A percentile compares a stretch with the other conserved stretches of the same genome.
Conservation (phyloP, 441 rosid species). For the Gossypium trilobum region DNA sequence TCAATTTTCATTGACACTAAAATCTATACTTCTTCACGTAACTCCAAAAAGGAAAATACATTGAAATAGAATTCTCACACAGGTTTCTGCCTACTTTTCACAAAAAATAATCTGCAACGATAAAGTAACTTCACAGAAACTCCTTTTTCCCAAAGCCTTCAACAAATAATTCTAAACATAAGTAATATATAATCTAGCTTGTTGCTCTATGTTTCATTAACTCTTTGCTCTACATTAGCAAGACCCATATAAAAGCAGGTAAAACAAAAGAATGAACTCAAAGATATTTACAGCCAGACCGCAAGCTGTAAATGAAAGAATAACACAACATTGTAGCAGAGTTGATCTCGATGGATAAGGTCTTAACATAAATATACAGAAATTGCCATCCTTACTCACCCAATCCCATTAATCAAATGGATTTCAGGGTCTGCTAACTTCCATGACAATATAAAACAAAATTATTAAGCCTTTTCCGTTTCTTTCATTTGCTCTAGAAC, state of each 20-base stretch:
- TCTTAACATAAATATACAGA: not conserved
- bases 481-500: not conserved
- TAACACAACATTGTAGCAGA: not conserved
- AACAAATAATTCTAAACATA: not conserved
- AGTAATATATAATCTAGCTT: not conserved
- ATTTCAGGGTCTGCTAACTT: not conserved
- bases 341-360: not conserved
- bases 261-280: slow-evolving; percentile 4
- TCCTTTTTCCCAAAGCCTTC: not conserved
- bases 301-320: not conserved
- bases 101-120: not conserved
- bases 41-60: not conserved
- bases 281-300: not conserved
- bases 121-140: not conserved
- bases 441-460: not conserved
- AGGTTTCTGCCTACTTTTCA: not conserved
- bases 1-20: slow-evolving; percentile 1
- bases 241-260: not conserved
- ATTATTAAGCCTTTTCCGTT: not conserved
- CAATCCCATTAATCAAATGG: not conserved
- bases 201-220: not conserved
- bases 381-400: not conserved
- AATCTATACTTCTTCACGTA: not conserved
- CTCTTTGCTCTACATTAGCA: not conserved
- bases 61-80: not conserved